Conservation (phyloP, 768 basidiomycete genomes). For the Pholiota molesta region DNA sequence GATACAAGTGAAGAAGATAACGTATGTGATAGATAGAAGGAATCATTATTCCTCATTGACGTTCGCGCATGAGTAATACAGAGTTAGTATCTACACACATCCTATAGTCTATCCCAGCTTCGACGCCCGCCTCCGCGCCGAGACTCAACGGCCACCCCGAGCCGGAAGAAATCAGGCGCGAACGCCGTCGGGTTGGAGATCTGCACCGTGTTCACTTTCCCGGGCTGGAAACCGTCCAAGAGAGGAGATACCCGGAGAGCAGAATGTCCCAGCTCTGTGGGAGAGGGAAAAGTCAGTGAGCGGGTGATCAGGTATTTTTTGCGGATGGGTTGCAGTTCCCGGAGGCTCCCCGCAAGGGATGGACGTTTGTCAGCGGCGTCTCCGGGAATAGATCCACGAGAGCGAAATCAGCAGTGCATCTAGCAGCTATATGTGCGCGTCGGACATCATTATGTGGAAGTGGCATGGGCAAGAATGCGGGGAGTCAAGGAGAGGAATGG, state of each 20-base stretch:
- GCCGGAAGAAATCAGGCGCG: conserved; percentile 44
- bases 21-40: no score
- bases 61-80: no score
- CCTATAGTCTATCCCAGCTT: neutral
- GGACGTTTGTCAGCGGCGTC: neutral
- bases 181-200: conserved; percentile 46
- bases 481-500: neutral
- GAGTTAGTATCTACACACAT: no score
- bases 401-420: no score
- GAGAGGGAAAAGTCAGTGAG: neutral
- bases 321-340: neutral
- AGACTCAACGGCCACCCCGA: conserved; percentile 36
- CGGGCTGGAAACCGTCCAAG: conserved; percentile 46
- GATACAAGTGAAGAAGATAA: no score
- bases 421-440: no score
- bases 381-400: conserved; percentile 2
- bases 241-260: conserved; percentile 41
- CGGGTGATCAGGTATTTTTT: no score
- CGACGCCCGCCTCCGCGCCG: neutral
- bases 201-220: conserved; percentile 45
- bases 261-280: conserved; percentile 50
- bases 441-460: neutral
- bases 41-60: no score
- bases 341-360: neutral
- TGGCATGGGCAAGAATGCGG: neutral